Evolutionary conservation across 768 basidiomycete species (phyloP).

Genomic region (Leucocoprinus birnbaumii): DNA sequence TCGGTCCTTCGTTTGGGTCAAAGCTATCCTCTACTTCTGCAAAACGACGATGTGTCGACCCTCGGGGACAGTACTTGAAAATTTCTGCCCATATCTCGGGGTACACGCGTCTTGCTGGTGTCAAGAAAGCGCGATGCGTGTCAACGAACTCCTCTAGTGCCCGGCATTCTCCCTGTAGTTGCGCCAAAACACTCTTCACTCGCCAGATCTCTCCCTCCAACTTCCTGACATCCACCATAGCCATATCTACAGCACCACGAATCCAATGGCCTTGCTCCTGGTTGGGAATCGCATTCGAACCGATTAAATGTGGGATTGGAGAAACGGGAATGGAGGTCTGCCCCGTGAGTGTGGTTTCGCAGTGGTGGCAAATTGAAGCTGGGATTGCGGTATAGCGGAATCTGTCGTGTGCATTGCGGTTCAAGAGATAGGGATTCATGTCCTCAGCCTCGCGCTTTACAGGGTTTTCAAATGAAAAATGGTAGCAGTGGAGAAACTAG

Average conservation of each 20-base stretch:
- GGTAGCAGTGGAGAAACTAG: neutral
- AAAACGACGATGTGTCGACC: constrained; percentile 11
- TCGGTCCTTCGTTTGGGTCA: constrained; percentile 13
- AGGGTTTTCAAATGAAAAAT: neutral
- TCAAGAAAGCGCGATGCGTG: constrained; percentile 13
- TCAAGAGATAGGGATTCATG: neutral
- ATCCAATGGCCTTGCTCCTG: constrained; percentile 6
- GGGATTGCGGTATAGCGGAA: neutral
- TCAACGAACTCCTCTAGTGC: constrained; percentile 10
- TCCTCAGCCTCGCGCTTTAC: neutral
- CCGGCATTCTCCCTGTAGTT: constrained; percentile 10
- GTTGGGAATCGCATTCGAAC: constrained; percentile 13
- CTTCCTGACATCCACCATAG: constrained; percentile 3
- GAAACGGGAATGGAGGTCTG: constrained; percentile 10
- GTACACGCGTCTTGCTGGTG: constrained; percentile 15
- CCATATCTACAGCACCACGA: neutral
- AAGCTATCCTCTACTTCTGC: constrained; percentile 15
- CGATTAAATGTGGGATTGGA: constrained; percentile 12
- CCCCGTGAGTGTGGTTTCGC: constrained; percentile 3
- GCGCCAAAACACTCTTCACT: constrained; percentile 7
- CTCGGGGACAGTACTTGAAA: constrained; percentile 13
- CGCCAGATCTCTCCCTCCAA: constrained; percentile 13
- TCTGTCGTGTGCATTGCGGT: neutral
- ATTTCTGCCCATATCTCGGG: constrained; percentile 16
- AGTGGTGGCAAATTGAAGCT: constrained; percentile 7